These are phyloP conservation scores for Alternaria sp. DNA, from an alignment of 2,329 filamentous ascomycete species.

Conservation along the genomic window DNA sequence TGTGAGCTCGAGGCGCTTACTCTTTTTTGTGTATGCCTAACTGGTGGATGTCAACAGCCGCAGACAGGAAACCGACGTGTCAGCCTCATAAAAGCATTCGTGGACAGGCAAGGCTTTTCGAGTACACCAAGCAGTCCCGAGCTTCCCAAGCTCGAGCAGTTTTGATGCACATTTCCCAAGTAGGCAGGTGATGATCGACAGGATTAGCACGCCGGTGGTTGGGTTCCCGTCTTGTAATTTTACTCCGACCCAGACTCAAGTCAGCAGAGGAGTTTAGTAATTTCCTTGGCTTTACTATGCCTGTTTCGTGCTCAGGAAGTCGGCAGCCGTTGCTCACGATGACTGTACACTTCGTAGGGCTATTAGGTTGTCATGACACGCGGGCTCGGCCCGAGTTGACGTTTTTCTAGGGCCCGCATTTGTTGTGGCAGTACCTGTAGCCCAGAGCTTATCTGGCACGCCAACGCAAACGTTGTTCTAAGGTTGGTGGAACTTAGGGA, in stretches of 20 bases:
- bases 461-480: neutral
- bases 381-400: neutral
- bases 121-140: neutral
- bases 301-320: neutral
- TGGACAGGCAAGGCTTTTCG: neutral
- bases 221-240: conserved; percentile 1
- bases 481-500: neutral
- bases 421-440: neutral
- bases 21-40: neutral
- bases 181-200: conserved; percentile 4
- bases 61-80: neutral
- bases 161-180: neutral
- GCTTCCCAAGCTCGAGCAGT: neutral
- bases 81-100: neutral
- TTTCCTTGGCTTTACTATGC: neutral
- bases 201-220: neutral
- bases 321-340: neutral
- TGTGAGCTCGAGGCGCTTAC: neutral
- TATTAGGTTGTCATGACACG: neutral
- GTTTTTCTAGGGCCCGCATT: neutral
- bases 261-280: neutral
- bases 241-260: neutral
- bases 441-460: neutral
- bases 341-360: neutral
- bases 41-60: neutral